These are phyloP conservation scores for Balakata baccata DNA, from an alignment of 345 rosid genomes.

Conservation along the genomic window DNA sequence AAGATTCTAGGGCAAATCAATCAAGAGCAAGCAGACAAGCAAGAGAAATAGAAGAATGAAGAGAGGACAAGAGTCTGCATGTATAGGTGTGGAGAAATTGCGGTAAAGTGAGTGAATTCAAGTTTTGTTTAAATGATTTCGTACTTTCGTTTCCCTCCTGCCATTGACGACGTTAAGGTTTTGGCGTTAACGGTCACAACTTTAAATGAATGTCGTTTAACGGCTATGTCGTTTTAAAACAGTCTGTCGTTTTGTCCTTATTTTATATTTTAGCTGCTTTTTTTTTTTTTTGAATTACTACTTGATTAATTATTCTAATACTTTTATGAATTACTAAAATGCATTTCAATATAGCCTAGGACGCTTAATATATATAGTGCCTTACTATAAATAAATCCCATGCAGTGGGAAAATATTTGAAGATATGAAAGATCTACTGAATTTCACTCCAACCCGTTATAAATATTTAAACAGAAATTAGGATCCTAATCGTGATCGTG, in stretches of 20 bases:
- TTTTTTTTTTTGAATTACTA: no score
- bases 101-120: conserved; percentile 17
- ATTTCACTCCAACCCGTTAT: neutral
- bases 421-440: neutral
- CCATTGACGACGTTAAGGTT: conserved; percentile 25
- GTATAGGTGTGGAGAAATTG: conserved; percentile 7
- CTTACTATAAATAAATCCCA: no score
- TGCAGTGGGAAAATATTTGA: no score
- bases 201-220: neutral
- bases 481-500: no score
- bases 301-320: no score
- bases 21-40: neutral
- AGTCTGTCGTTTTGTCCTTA: neutral
- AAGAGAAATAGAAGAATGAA: neutral
- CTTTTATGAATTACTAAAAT: no score
- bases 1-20: conserved; percentile 13
- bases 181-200: neutral
- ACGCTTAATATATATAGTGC: no score
- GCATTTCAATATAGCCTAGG: no score
- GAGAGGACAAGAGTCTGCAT: neutral
- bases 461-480: neutral
- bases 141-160: conserved; percentile 47
- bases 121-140: conserved; percentile 31
- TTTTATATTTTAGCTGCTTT: no score
- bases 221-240: no score